phyloP scores from a whole-genome alignment of 768 basidiomycete genomes.

The Podaxis sp. region DNA sequence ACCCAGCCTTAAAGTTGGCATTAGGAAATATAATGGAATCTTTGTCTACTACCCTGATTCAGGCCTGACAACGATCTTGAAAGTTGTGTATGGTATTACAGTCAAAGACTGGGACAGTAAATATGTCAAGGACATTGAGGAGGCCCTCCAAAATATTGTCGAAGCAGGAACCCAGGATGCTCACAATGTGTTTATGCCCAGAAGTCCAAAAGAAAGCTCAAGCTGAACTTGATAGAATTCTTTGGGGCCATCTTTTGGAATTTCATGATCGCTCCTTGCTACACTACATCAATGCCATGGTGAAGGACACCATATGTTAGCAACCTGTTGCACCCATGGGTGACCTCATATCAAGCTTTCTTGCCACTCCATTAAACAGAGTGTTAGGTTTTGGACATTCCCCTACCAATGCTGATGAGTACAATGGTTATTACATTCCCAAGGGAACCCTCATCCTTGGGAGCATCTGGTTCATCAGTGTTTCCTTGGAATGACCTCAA shows the following conservation, averaged over 20 bases:
- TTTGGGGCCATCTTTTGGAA: constrained; percentile 36
- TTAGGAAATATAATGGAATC: neutral
- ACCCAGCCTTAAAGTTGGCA: neutral
- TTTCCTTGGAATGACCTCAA: neutral
- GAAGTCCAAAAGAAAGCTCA: constrained; percentile 36
- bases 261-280: constrained; percentile 31
- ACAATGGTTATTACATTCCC: constrained; percentile 17
- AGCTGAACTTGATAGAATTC: constrained; percentile 39
- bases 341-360: neutral
- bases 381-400: constrained; percentile 3
- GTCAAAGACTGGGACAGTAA: constrained; percentile 30
- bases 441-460: constrained; percentile 17
- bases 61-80: constrained; percentile 21
- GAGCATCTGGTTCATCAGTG: constrained; percentile 16
- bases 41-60: no score
- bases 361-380: no score
- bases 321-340: constrained; percentile 18
- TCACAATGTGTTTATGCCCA: constrained; percentile 40
- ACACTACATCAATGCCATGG: constrained; percentile 35
- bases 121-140: constrained; percentile 31
- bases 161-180: constrained; percentile 21
- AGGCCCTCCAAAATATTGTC: constrained; percentile 24
- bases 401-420: constrained; percentile 15
- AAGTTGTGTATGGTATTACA: constrained; percentile 27
- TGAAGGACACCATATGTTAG: constrained; percentile 31